Evolutionary conservation across 441 rosid genomes (phyloP), one percentile per base, ranked within the genome.

Genomic region (Eruca vesicaria): DNA sequence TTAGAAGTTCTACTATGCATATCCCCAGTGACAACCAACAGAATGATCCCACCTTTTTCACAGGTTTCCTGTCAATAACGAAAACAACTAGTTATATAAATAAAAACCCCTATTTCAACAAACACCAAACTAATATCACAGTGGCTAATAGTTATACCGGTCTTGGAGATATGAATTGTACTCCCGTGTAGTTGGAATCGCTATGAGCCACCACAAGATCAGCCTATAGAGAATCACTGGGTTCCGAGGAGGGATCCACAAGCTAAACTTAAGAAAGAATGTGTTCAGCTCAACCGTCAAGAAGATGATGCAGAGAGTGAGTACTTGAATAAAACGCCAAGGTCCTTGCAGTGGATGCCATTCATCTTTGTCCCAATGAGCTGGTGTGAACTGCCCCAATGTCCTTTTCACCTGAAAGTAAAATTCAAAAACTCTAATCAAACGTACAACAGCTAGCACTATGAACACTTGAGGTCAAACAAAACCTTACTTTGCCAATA

Each of bases 271-370:
- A 9, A 96, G 96, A 80, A 96, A 96, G 88, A 96, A 96, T 71
- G 99, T 96, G 82, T 96, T 94, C 6, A 96, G 94, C 84, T 96
- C 98, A 55, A 96, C 98, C 3, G 95, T 96, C 79, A 94, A 81
- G 80, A 96, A 96, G 61, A 92, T 80, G 7, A 92, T 80, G 82
- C 98, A 94, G n/a, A 96, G 99, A 66, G 80, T 87, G 33, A 96
- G 92, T 67, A 94, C 98, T 94, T 96, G 99, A 66, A 94, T 85
- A 73, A 96, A 96, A 19, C 99, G 97, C 98, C 96, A 88, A 55
- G 99, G 99, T 35, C 92, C 99, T 75, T 90, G 98, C 76, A 96
- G 78, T 3, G 99, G 99, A 69, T 90, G 98, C 99, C 99, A 94
- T 77, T 96, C 99, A 78, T 96, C 98, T 82, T 90, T 96, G 71